Percentiles rank a stretch among this genome's conserved stretches.
phyloP scores from a whole-genome alignment of 2,329 filamentous ascomycete genomes.

The Lasiodiplodia sp. region DNA sequence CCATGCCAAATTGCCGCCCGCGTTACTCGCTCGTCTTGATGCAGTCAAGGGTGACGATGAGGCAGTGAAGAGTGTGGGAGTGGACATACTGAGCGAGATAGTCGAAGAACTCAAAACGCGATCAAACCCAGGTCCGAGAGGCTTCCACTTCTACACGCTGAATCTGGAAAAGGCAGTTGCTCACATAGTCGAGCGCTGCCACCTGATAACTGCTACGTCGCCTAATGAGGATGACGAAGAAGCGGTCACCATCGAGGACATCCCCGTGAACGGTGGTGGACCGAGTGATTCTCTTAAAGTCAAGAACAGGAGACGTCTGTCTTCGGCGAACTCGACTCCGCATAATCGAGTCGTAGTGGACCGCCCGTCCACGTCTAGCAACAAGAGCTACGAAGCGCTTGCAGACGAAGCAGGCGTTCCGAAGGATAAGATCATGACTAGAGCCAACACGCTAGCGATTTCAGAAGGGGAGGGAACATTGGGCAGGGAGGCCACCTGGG shows the following conservation, averaged over 20 bases:
- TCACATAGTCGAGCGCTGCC: constrained; percentile 84
- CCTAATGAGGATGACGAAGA: constrained; percentile 53
- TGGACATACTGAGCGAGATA: constrained; percentile 84
- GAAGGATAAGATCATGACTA: constrained; percentile 72
- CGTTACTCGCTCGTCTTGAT: constrained; percentile 74
- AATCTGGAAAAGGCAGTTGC: constrained; percentile 96
- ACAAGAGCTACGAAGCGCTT: constrained; percentile 67
- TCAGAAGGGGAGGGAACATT: constrained; percentile 91
- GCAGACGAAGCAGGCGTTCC: constrained; percentile 81
- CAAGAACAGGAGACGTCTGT: constrained; percentile 66
- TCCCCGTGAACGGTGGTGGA: constrained; percentile 41
- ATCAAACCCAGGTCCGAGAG: constrained; percentile 54
- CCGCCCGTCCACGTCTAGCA: constrained; percentile 61
- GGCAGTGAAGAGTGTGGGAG: constrained; percentile 78
- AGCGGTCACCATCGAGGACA: constrained; percentile 57
- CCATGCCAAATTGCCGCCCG: constrained; percentile 79
- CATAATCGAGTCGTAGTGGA: constrained; percentile 88
- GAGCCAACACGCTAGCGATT: constrained; percentile 87
- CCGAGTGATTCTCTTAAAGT: constrained; percentile 38
- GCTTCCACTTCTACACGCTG: constrained; percentile 97
- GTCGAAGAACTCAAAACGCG: constrained; percentile 75
- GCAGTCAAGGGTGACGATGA: constrained; percentile 80
- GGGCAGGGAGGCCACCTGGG: constrained; percentile 96
- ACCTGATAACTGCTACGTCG: constrained; percentile 72
- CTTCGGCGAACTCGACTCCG: constrained; percentile 82